Conservation (phyloP, 164 flowering plant genomes). For the Cinnamomum micranthum region DNA sequence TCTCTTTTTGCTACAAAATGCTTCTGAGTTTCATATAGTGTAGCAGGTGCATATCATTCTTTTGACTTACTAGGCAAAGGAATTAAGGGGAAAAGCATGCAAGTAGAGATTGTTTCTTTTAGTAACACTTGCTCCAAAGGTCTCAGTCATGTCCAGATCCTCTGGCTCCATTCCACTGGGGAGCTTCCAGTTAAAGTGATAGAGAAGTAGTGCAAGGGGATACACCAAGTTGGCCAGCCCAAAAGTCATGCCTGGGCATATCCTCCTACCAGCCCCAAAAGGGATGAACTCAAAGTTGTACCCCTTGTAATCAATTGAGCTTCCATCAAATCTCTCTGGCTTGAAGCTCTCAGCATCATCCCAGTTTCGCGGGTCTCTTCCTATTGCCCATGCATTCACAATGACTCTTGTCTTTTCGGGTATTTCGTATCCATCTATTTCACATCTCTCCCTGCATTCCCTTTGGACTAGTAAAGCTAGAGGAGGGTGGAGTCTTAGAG, state of each 20-base stretch:
- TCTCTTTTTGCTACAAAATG: too few relatives aligned
- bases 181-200: conserved; percentile 8
- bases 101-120: conserved; percentile 1
- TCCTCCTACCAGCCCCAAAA: conserved; percentile 14
- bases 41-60: too few relatives aligned
- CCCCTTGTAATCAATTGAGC: conserved; percentile 22
- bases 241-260: conserved; percentile 30
- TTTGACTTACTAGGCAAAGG: background rate
- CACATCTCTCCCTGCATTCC: conserved; percentile 22
- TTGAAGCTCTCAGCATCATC: conserved; percentile 26
- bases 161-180: conserved; percentile 7
- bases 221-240: conserved; percentile 12
- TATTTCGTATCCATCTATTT: conserved; percentile 25
- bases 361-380: conserved; percentile 31
- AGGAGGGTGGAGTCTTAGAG: conserved; percentile 37
- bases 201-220: conserved; percentile 4
- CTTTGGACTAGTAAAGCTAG: conserved; percentile 35
- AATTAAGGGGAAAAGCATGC: background rate
- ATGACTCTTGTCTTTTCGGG: conserved; percentile 26
- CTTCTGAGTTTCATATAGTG: too few relatives aligned
- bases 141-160: conserved; percentile 14
- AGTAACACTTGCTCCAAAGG: background rate
- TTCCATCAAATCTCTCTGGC: conserved; percentile 35
- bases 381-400: conserved; percentile 27
- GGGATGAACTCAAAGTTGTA: conserved; percentile 28